Base-by-base conservation (phyloP, 2,329 filamentous ascomycete species). In the Pseudocercospora macadamiae region DNA sequence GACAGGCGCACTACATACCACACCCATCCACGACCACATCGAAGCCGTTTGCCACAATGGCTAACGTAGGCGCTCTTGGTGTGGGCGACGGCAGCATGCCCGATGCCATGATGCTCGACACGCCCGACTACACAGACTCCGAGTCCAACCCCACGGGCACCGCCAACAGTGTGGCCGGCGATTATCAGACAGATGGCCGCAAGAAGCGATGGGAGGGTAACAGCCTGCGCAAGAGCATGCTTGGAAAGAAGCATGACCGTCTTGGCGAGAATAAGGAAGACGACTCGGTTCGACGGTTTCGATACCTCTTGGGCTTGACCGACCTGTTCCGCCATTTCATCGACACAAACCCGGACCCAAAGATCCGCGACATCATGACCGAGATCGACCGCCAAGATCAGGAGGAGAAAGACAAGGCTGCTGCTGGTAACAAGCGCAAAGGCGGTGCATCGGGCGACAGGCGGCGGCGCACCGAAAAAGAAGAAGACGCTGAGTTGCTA, bases 311-410 rank as follows among this genome's bases (percentile, higher is more conserved):
- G 12, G 96, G 96, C 23, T 82, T 99, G 53, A 99, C 95, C 14
- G 95, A 99, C 71, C 82, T 99, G 18, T 99, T 99, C 80, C 91
- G 96, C 65, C 95, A 99, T 77, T 99, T 99, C 76, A 99, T 99
- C 77, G 93, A 97, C 73, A 91, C 92, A 7, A 99, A 97, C 72
- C 93, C 93, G 4, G 93, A 99, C 71, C 93, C 95, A 14, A 91
- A 90, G 69, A 95, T 97, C 70, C 90, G 93, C 69, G 90, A 96
- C 59, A 91, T 97, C 68, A 95, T 97, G 83, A 84, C 85, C 51
- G 91, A 97, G 76, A 97, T 97, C 70, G 95, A 99, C 76, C 88
- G 91, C 47, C 93, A 96, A 73, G 96, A 97, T 73, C 87, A 84
- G 10, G 90, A 85, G 63, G 84, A 86, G 30, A 83, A 85, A 26